These are phyloP conservation scores for Ophiobolus disseminans DNA, from an alignment of 2,329 filamentous ascomycete genomes.

Conservation along the genomic window DNA sequence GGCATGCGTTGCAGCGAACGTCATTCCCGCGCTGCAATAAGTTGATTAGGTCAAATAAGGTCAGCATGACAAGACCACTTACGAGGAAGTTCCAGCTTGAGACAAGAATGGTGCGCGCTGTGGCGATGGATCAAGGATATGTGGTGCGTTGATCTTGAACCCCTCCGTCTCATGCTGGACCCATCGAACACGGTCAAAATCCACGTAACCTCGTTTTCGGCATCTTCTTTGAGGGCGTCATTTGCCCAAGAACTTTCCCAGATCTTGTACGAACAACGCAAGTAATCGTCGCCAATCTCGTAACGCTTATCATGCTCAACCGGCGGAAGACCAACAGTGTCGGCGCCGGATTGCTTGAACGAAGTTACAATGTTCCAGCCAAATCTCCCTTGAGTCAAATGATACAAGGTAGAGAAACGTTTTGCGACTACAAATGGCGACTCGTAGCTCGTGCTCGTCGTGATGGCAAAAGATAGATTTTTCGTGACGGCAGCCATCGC, in stretches of 20 bases:
- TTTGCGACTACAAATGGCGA: slow-evolving; percentile 69
- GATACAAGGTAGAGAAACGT: slow-evolving; percentile 68
- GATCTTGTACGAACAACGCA: slow-evolving; percentile 70
- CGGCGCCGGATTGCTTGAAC: slow-evolving; percentile 68
- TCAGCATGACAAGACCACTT: background rate
- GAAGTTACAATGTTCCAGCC: slow-evolving; percentile 66
- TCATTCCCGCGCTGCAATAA: slow-evolving; percentile 61
- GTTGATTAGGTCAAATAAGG: background rate
- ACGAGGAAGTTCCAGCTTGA: slow-evolving; percentile 68
- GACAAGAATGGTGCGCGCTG: slow-evolving; percentile 71
- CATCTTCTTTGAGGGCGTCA: slow-evolving; percentile 66
- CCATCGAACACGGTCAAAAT: slow-evolving; percentile 62
- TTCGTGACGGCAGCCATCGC: slow-evolving; percentile 71
- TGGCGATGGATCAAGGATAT: slow-evolving; percentile 69
- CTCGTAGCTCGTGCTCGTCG: slow-evolving; percentile 69
- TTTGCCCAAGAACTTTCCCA: slow-evolving; percentile 69
- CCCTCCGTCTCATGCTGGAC: slow-evolving; percentile 68
- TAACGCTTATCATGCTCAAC: slow-evolving; percentile 70
- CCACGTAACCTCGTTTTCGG: slow-evolving; percentile 56
- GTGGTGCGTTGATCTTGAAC: slow-evolving; percentile 69
- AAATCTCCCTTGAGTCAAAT: slow-evolving; percentile 64
- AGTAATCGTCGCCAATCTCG: slow-evolving; percentile 70
- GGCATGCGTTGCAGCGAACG: slow-evolving; percentile 71
- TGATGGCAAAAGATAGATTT: slow-evolving; percentile 70
- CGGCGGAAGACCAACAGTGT: slow-evolving; percentile 9